Base-by-base conservation (phyloP, 2,329 filamentous ascomycete genomes). In the Cladophialophora bantiana region DNA sequence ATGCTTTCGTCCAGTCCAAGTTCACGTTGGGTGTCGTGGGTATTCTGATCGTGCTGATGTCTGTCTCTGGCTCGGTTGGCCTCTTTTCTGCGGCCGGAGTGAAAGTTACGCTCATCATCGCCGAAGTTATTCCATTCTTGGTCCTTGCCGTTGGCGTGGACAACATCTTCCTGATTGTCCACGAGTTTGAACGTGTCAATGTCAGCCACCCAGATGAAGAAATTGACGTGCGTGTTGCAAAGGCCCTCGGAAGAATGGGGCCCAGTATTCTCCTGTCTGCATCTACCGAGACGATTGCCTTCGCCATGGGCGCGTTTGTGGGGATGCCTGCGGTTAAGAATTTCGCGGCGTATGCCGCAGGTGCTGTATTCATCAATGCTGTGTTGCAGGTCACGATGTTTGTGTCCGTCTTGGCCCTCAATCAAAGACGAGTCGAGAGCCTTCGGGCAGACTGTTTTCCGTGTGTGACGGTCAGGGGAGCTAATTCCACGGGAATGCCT, bases 241-340 rank as follows among this genome's bases (percentile, higher is more conserved):
- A 91, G 74, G 92, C 95, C 2, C 83, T 98, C n/a, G 94, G 95
- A 26, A 89, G 95, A 62, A 99, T 99, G 89, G 95, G 95, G 0
- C 95, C 95, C 2, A 98, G 94, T 1, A 98, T 99, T 62, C 85
- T 99, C 18, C 89, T 99, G 48, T 98, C 95, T 7, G 94, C 94
- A n/a, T 85, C 92, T 38, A 97, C 94, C 0, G 95, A 99, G 78
- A 99, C 94, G 0, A 89, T 94, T 31, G 94, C 94, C 1, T 99
- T 99, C 78, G 90, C 93, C 1, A 85, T 99, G 10, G 95, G 95
- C 12, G 91, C 93, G 50, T 94, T 95, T 68, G 96, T 97, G 6
- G 94, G 94, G 57, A 99, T 99, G 95, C 95, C 96, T 15, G 95
- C 95, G 1, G 96, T 99, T 52, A 89, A 93, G 69, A 99, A 99